phyloP scores from a whole-genome alignment of 257 asterid species.

The Solanum medicagineum region DNA sequence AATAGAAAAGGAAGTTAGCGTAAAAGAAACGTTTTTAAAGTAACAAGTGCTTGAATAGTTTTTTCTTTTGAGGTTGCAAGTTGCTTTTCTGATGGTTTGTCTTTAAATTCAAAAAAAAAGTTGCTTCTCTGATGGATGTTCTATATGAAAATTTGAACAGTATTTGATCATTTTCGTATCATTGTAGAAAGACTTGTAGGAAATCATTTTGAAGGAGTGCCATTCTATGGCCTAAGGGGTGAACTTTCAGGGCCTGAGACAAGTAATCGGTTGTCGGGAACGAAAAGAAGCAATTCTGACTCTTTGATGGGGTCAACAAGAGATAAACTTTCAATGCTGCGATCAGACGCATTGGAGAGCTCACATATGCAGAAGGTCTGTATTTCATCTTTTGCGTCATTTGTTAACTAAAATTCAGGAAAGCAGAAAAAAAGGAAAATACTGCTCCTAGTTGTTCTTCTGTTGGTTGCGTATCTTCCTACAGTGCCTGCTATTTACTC shows the following conservation, averaged over 20 bases:
- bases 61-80: not conserved
- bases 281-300: slow-evolving; percentile 70
- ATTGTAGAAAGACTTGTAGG: slow-evolving; percentile 55
- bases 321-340: slow-evolving; percentile 45
- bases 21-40: not conserved
- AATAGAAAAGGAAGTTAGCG: not conserved
- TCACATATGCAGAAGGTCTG: slow-evolving; percentile 62
- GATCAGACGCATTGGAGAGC: slow-evolving; percentile 49
- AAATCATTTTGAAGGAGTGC: slow-evolving; percentile 68
- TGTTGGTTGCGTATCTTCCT: not conserved
- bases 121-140: not conserved
- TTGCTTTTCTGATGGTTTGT: not conserved
- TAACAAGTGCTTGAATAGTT: not conserved
- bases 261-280: slow-evolving; percentile 42
- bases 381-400: not conserved
- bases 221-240: slow-evolving; percentile 63
- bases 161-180: slow-evolving; percentile 23
- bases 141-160: slow-evolving; percentile 1
- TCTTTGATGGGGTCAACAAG: slow-evolving; percentile 51
- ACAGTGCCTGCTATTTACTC: slow-evolving; percentile 4
- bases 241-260: slow-evolving; percentile 47
- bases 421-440: not conserved
- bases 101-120: too few relatives aligned
- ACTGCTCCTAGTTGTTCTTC: not conserved
- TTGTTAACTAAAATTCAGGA: not conserved